Evolutionary conservation across 2,329 filamentous ascomycete species (phyloP).

Genomic region (Paracorniculantispora psalliotae): DNA sequence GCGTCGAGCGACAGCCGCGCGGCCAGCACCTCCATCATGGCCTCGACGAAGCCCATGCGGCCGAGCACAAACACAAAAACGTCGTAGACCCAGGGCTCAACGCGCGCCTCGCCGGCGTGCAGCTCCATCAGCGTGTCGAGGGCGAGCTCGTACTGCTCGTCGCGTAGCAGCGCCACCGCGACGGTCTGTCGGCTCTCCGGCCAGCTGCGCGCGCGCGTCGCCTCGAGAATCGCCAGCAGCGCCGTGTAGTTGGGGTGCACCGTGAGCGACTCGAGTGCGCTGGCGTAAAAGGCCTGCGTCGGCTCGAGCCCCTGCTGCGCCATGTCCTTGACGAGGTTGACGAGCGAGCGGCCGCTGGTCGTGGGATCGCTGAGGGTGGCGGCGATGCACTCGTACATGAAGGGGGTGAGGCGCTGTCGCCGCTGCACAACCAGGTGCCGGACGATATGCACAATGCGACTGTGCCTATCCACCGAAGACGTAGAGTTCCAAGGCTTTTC

Average conservation of each 20-base stretch:
- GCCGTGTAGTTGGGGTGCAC: conserved; percentile 83
- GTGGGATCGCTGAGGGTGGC: conserved; percentile 61
- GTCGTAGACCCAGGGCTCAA: conserved; percentile 73
- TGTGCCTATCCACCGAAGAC: conserved; percentile 20
- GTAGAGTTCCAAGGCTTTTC: conserved; percentile 17
- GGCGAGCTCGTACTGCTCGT: conserved; percentile 78
- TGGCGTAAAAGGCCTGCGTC: conserved; percentile 65
- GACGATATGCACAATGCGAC: conserved; percentile 40
- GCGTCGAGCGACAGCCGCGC: conserved; percentile 39
- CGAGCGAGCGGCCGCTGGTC: conserved; percentile 63
- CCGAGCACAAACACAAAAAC: conserved; percentile 70
- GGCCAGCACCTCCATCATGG: conserved; percentile 65
- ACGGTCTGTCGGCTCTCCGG: conserved; percentile 57
- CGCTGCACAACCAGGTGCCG: conserved; percentile 55
- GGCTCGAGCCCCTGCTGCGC: conserved; percentile 52
- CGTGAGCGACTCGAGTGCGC: conserved; percentile 65
- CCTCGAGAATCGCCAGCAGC: conserved; percentile 63
- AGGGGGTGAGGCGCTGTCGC: conserved; percentile 47
- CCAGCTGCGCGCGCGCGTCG: conserved; percentile 69
- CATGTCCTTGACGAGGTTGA: conserved; percentile 68
- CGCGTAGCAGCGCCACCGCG: conserved; percentile 69
- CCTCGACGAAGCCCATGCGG: conserved; percentile 68
- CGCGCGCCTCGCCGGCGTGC: conserved; percentile 45
- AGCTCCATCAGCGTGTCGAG: conserved; percentile 65
- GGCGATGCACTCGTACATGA: conserved; percentile 71